A percentile compares a stretch with the other conserved stretches of the same genome.
phyloP scores from a whole-genome alignment of 2,329 filamentous ascomycete genomes.

The Cladophialophora chaetospira region DNA sequence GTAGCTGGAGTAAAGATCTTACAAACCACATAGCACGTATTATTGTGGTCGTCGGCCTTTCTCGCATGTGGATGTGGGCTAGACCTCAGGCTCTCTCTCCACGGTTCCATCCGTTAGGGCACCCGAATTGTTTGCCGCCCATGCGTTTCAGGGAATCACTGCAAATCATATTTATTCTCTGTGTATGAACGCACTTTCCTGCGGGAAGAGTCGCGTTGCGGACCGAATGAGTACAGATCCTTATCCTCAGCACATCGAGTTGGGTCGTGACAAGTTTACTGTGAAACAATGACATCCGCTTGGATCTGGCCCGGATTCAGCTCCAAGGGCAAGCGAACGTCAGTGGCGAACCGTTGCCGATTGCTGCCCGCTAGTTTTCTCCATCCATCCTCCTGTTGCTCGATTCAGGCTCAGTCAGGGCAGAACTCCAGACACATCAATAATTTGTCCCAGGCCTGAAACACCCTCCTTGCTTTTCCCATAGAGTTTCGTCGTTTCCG shows the following conservation, averaged over 20 bases:
- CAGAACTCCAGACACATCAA: slow-evolving; percentile 1
- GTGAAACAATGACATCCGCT: slow-evolving; percentile 19
- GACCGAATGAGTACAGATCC: background rate
- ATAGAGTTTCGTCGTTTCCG: background rate
- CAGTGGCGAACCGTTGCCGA: slow-evolving; percentile 12
- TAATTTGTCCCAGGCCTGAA: slow-evolving; percentile 4
- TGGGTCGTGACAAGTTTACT: slow-evolving; percentile 12
- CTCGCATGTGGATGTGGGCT: background rate
- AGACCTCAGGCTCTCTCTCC: background rate
- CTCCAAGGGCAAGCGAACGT: background rate
- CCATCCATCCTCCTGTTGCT: background rate
- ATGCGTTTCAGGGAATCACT: background rate
- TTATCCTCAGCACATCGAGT: background rate
- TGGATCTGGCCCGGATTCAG: slow-evolving; percentile 2
- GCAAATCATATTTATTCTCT: too few relatives aligned
- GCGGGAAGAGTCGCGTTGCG: too few relatives aligned
- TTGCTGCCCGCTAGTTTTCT: background rate
- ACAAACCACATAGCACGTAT: background rate
- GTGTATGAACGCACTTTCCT: too few relatives aligned
- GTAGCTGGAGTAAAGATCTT: slow-evolving; percentile 7
- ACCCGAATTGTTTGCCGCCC: background rate
- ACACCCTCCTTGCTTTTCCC: background rate
- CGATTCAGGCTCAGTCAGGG: background rate
- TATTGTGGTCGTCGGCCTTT: background rate
- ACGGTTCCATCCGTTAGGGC: slow-evolving; percentile 6